Percentiles rank a stretch among this genome's conserved stretches.
Evolutionary conservation across 2,329 filamentous ascomycete species (phyloP).

Genomic region (Aspergillus phoenicis): DNA sequence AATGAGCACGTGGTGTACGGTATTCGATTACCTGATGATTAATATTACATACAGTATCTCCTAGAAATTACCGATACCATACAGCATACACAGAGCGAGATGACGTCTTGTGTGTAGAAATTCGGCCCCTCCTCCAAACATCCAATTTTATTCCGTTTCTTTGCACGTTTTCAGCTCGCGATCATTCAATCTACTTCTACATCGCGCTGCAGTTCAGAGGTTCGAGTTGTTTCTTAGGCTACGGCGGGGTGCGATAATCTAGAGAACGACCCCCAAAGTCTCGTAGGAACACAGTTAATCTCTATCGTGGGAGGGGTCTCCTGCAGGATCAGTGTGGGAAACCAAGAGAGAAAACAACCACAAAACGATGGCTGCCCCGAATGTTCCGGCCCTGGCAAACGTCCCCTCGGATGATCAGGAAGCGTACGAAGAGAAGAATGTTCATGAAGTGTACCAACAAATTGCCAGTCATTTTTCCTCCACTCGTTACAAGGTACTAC

Average conservation of each 20-base stretch:
- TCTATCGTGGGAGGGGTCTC: neutral
- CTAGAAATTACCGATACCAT: neutral
- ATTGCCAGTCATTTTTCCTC: slow-evolving; percentile 54
- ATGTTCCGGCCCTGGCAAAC: neutral
- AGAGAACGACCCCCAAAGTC: neutral
- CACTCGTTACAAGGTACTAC: slow-evolving; percentile 63
- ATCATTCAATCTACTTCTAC: neutral
- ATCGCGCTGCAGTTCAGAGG: neutral
- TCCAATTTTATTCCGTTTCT: too few relatives aligned
- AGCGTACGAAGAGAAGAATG: slow-evolving; percentile 79
- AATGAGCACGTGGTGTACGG: neutral
- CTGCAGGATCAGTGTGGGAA: neutral
- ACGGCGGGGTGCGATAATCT: neutral
- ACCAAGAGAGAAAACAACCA: neutral
- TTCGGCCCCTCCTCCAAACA: too few relatives aligned
- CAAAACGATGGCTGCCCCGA: neutral
- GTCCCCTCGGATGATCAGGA: slow-evolving; percentile 19
- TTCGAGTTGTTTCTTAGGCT: neutral
- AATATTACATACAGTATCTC: neutral
- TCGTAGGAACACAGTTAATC: neutral
- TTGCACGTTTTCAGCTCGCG: too few relatives aligned
- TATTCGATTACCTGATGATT: neutral
- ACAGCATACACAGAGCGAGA: neutral
- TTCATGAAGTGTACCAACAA: slow-evolving; percentile 81
- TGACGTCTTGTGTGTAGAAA: too few relatives aligned